Evolutionary conservation across 78 protist species (phyloP), one percentile per base, ranked within the genome.

Genomic region (Dictyostelium intermedium): DNA sequence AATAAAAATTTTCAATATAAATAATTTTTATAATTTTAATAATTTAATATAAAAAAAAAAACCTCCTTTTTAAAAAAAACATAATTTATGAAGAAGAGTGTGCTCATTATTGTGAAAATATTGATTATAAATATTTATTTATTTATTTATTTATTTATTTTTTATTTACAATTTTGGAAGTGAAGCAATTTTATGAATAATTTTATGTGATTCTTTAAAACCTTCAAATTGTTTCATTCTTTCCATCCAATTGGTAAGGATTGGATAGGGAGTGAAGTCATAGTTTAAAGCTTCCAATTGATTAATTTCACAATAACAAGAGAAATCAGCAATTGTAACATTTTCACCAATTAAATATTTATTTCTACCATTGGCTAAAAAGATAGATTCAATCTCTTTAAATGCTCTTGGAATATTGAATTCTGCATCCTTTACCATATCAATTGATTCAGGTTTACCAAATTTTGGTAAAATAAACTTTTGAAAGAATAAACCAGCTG

Each of bases 301-400:
- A 34, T 82, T 82, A 14, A 82, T 35, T 82, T 82, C 86, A 56
- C 76, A 32, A n/a, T n/a, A 82, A 60, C 86, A 82, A 10, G 77
- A 56, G n/a, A 82, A 82, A 82, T 82, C 86, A 3, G 86, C 86
- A 35, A 82, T 82, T 1, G 86, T 82, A 4, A n/a, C 47, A 13
- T 80, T 25, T 11, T 20, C 20, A 6, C 84, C 69, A 47, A 39
- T 47, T 14, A 80, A 35, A 47, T 30, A 80, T 14, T 80, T 16
- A 18, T 80, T 80, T 20, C 18, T 8, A 56, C 70, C 74, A 82
- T 23, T n/a, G 11, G 13, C 13, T 47, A 82, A 43, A 56, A 56
- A 82, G n/a, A 82, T 60, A 8, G 50, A 32, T 82, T 82, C 86
- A 18, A 82, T 56, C 47, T 82, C 47, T 56, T 82, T 56, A 1